Base-by-base conservation (phyloP, 345 rosid genomes). In the Abelmoschus esculentus region DNA sequence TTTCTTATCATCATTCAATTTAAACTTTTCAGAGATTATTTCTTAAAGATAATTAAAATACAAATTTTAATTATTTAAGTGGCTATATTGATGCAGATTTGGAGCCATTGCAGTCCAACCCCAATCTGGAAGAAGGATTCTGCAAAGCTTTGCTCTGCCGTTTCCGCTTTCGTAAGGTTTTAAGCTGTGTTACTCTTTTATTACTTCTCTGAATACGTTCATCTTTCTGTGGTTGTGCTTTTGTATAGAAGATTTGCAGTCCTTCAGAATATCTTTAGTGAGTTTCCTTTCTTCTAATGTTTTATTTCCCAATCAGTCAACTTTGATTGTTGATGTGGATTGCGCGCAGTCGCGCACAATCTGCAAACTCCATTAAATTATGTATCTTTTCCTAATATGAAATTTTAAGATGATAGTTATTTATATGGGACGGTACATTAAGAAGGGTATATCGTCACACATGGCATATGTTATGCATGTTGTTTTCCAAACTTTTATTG, bases 81-180 rank as follows among this genome's bases (percentile, higher is more conserved):
- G 32, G 52, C 61, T 74, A 57, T 54, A 31, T 57, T 72, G 74
- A 71, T 82, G 84, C 92, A 90, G 99, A 90, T 80, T 72, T 90
- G 73, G 97, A 95, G 81, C 89, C 98, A 71, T 79, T 95, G 70
- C 97, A 91, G 76, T 56, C 76, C 63, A 80, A 90, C 83, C 75
- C 77, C 63, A 83, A 81, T 42, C 61, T 86, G 81, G 99, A 95
- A 84, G 99, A 90, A 77, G 85, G 92, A 66, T 90, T 83, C 73
- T 91, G 98, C 89, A 90, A 84, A 86, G 90, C 97, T 69, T 76
- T 95, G 66, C 80, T 90, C 73, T 92, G 96, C 82, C 90, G 99
- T 81, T 74, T 91, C 85, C 92, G 98, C 78, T 95, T 95, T 84
- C 98, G 98, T 90, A 91, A 95, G 99, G 99, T 95, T 89, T 91